These are phyloP conservation scores for Backusella tarrabulga DNA, from an alignment of 192 early-diverging fungal species.

Conservation along the genomic window DNA sequence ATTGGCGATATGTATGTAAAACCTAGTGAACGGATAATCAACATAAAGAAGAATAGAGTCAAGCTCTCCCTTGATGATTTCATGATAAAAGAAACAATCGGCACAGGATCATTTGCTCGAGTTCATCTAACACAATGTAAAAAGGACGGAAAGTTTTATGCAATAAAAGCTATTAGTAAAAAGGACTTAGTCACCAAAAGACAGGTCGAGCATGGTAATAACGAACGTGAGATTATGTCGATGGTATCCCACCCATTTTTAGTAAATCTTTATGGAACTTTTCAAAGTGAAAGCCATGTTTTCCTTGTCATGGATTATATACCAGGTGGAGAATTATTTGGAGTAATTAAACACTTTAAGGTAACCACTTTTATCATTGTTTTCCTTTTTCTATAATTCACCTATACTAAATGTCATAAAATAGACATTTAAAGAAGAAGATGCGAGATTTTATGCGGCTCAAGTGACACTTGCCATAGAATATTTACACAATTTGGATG, in stretches of 20 bases:
- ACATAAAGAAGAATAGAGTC: neutral
- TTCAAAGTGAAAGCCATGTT: conserved; percentile 83
- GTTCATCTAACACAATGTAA: conserved; percentile 85
- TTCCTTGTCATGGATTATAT: conserved; percentile 95
- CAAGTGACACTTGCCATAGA: conserved; percentile 91
- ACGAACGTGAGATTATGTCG: conserved; percentile 85
- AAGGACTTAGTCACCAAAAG: conserved; percentile 85
- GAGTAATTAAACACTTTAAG: conserved; percentile 58
- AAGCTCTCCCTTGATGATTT: conserved; percentile 53
- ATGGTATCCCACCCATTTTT: conserved; percentile 83
- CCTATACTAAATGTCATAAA: neutral
- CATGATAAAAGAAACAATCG: conserved; percentile 80
- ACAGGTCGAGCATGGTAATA: conserved; percentile 95
- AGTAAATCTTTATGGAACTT: conserved; percentile 84
- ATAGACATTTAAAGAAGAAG: conserved; percentile 43
- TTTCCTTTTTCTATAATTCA: neutral
- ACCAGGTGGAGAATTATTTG: conserved; percentile 86
- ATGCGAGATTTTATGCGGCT: conserved; percentile 84
- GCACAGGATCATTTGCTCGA: conserved; percentile 93
- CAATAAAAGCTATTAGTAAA: conserved; percentile 94
- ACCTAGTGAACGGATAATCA: neutral
- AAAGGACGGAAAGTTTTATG: conserved; percentile 76
- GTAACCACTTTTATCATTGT: neutral
- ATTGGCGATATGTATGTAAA: neutral
- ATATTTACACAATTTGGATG: conserved; percentile 87